phyloP scores from a whole-genome alignment of 2,329 filamentous ascomycete genomes.

The Fusarium tjaetaba region DNA sequence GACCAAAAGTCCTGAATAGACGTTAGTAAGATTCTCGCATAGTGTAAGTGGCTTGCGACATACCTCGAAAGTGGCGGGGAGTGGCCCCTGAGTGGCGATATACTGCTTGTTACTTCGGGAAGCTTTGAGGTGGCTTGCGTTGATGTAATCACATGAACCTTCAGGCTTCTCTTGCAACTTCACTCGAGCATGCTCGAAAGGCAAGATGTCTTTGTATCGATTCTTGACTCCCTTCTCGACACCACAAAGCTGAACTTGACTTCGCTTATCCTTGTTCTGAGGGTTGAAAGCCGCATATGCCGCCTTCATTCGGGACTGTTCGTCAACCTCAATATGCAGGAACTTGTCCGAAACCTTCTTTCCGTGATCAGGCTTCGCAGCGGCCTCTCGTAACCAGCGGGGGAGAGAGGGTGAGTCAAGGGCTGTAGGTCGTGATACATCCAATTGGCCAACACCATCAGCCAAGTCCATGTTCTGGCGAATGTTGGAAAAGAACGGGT shows the following conservation, averaged over 20 bases:
- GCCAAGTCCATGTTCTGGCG: slow-evolving; percentile 96
- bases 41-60: slow-evolving; percentile 52
- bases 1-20: slow-evolving; percentile 89
- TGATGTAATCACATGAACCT: slow-evolving; percentile 90
- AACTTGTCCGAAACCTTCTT: slow-evolving; percentile 86
- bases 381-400: slow-evolving; percentile 78
- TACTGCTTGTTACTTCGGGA: slow-evolving; percentile 88
- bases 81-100: slow-evolving; percentile 93
- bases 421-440: slow-evolving; percentile 60
- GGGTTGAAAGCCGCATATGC: slow-evolving; percentile 67
- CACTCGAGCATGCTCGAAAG: slow-evolving; percentile 93
- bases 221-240: slow-evolving; percentile 97
- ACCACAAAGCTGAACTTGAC: slow-evolving; percentile 79
- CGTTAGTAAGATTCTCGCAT: slow-evolving; percentile 40
- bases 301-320: slow-evolving; percentile 92
- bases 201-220: slow-evolving; percentile 96
- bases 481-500: slow-evolving; percentile 96
- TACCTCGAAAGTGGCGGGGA: slow-evolving; percentile 91
- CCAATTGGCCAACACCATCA: slow-evolving; percentile 87
- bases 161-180: slow-evolving; percentile 74
- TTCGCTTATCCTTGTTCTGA: slow-evolving; percentile 39
- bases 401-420: slow-evolving; percentile 69
- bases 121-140: slow-evolving; percentile 87
- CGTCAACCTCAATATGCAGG: slow-evolving; percentile 81
- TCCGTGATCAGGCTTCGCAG: slow-evolving; percentile 75